Percentiles rank a stretch among this genome's conserved stretches.
These are phyloP conservation scores for Phytopythium kandeliae DNA, from an alignment of 352 stramenopile genomes.

Conservation along the genomic window DNA sequence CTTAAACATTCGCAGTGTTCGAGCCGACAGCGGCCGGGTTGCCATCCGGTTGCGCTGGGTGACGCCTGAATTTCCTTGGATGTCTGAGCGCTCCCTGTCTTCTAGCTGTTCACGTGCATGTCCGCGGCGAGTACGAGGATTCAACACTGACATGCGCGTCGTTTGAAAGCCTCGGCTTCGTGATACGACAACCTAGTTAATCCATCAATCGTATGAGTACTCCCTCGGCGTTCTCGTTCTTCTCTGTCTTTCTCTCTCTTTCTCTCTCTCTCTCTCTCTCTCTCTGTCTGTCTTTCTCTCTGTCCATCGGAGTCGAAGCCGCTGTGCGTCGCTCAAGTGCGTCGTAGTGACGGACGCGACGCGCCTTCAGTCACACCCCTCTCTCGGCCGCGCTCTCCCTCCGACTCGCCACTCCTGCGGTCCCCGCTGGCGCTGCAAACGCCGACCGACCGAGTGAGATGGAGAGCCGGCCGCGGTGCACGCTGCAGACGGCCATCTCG, in stretches of 20 bases:
- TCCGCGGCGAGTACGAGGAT: constrained; percentile 37
- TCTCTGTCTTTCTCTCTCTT: background rate
- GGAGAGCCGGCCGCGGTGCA: constrained; percentile 8
- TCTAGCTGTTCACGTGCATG: too few relatives aligned
- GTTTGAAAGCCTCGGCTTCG: constrained; percentile 63
- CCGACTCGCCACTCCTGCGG: too few relatives aligned
- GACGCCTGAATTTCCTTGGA: constrained; percentile 65
- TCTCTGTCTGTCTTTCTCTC: too few relatives aligned
- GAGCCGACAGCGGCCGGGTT: constrained; percentile 61
- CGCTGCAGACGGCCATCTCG: constrained; percentile 15
- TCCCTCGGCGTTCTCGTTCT: constrained; percentile 5
- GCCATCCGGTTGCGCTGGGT: constrained; percentile 51
- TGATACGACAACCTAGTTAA: constrained; percentile 82
- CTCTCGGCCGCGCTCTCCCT: too few relatives aligned
- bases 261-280: too few relatives aligned
- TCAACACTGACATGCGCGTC: constrained; percentile 75
- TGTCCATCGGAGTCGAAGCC: background rate
- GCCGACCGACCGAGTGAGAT: background rate
- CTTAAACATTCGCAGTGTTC: constrained; percentile 87
- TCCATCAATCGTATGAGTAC: constrained; percentile 76
- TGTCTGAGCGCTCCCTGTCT: constrained; percentile 31
- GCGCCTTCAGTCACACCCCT: too few relatives aligned
- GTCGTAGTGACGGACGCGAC: too few relatives aligned
- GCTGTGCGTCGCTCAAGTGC: background rate
- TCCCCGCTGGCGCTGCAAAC: too few relatives aligned